Evolutionary conservation across 2,329 filamentous ascomycete genomes (phyloP), one percentile per base, ranked within the genome.

Genomic region (Diaporthe humulicola): DNA sequence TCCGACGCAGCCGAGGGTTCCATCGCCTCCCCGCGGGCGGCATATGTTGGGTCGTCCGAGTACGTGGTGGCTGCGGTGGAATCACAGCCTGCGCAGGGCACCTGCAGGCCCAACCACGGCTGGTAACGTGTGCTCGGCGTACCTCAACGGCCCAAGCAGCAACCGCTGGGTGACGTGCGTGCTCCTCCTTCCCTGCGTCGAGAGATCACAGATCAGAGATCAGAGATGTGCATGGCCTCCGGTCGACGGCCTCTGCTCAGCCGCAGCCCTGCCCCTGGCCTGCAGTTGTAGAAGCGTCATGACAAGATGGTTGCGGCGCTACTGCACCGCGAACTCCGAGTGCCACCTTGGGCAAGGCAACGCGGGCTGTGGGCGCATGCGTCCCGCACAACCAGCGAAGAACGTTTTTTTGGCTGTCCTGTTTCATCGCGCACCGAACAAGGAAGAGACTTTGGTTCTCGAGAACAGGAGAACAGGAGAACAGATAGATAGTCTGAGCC

Each of bases 251-350:
- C 22, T 25, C 33, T 54, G 48, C 64, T 69, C 64, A 54, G 64
- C 64, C 40, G 64, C 64, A 69, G 54, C 69, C 54, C 22, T 45
- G 25, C 54, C 40, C 38, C 45, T 12, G 69, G 25, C 45, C 48
- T 56, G 70, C 70, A 52, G 54, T 36, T 50, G 40, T 40, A 42
- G 40, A 48, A 30, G 54, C 40, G 69, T 40, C 33, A 72, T 64
- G 48, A 61, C 33, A 61, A 19, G 42, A 52, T 61, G 42, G 56
- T 71, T n/a, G 56, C 17, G 42, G 57, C 57, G 54, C 70, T 72
- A 54, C 70, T 72, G 70, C 57, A 72, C 33, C 40, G 70, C 57
- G 48, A 36, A 72, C 70, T 42, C 70, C 70, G 70, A 72, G 36
- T 64, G 70, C 48, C 19, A 66, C 70, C 45, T 40, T 52, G 57